Conservation (phyloP, 805 yeast species). For the Nakazawaea holstii region DNA sequence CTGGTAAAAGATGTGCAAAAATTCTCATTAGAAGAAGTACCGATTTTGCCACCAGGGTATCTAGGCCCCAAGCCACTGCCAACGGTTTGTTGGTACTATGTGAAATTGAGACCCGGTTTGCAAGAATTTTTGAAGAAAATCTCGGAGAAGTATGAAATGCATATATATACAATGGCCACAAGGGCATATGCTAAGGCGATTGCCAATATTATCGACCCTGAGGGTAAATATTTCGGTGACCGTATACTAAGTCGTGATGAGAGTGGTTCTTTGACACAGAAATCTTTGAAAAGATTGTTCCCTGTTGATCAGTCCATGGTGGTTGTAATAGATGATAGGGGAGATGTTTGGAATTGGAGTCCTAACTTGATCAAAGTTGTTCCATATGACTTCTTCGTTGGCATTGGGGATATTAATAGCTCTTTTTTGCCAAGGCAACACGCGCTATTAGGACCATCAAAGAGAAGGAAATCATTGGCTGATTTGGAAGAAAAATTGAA, state of each 20-base stretch:
- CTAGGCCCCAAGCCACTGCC: slow-evolving; percentile 56
- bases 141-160: slow-evolving; percentile 73
- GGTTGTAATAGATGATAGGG: slow-evolving; percentile 93
- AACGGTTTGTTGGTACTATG: slow-evolving; percentile 80
- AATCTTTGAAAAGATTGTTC: slow-evolving; percentile 79
- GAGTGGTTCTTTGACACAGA: slow-evolving; percentile 87
- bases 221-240: slow-evolving; percentile 81
- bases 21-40: slow-evolving; percentile 76
- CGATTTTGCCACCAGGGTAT: slow-evolving; percentile 51
- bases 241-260: slow-evolving; percentile 91
- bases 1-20: slow-evolving; percentile 77
- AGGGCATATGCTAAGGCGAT: slow-evolving; percentile 86
- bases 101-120: slow-evolving; percentile 87
- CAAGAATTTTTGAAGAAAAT: slow-evolving; percentile 63
- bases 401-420: slow-evolving; percentile 95
- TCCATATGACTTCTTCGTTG: slow-evolving; percentile 94
- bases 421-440: slow-evolving; percentile 82
- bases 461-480: slow-evolving; percentile 52
- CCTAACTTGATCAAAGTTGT: slow-evolving; percentile 85
- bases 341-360: slow-evolving; percentile 99
- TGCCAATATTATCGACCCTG: slow-evolving; percentile 88
- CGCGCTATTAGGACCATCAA: slow-evolving; percentile 53
- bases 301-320: slow-evolving; percentile 98
- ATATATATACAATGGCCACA: slow-evolving; percentile 98
- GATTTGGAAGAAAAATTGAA: slow-evolving; percentile 42